Evolutionary conservation across 768 basidiomycete genomes (phyloP), one percentile per base, ranked within the genome.

Genomic region (Rhodotorula graminis): DNA sequence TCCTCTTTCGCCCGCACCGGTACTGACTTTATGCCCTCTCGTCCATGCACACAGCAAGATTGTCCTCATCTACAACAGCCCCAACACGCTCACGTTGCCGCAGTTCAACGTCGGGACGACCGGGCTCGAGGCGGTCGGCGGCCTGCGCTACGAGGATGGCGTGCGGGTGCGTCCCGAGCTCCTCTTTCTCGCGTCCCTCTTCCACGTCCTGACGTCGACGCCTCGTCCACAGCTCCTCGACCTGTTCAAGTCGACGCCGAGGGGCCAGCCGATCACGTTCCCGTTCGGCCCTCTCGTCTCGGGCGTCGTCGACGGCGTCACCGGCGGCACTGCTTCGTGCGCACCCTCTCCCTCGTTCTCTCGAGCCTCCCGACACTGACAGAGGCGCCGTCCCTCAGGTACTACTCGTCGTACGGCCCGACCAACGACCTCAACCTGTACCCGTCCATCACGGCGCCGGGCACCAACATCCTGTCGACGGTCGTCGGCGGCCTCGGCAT

Each of bases 371-470:
- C 14, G 12, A 19, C 31, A 2, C n/a, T 18, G 29, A 29, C 5
- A n/a, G n/a, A n/a, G n/a, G 29, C 27, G 44, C 18, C 44, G 12
- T 46, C 1, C 40, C 1, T n/a, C 44, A 68, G 67, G 59, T 61
- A 53, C 52, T 64, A 60, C 80, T 84, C 85, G 49, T 84, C 84
- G 62, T 87, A 85, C 68, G 88, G 88, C 3, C 88, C 88, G 2
- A 83, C 86, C 9, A 85, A 87, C 77, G 87, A 88, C 76, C 82
- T 87, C 72, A 84, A 81, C 27, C 44, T 37, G 27, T 56, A 62
- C 67, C 75, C 76, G 3, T 67, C 75, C 29, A 42, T 78, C 46
- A 42, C 69, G 14, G 77, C 73, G 29, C 77, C 77, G 12, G 76
- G 76, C 27, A 71, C 72, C 29, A 66, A 72, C 66, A 77, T 78